These are phyloP conservation scores for Phytophthora pseudosyringae DNA, from an alignment of 352 stramenopile genomes.

Conservation along the genomic window DNA sequence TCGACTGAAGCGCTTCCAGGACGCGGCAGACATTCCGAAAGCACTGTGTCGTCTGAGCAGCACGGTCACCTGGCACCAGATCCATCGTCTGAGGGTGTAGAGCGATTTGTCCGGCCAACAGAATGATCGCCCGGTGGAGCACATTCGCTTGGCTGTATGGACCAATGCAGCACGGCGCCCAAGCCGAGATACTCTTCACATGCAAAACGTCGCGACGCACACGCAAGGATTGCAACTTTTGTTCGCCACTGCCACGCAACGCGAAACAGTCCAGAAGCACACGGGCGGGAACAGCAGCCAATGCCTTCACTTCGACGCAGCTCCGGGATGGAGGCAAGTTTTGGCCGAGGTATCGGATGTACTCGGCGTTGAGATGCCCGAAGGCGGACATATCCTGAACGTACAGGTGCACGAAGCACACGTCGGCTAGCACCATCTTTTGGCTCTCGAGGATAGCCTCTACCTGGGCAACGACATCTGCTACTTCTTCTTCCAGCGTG, in stretches of 20 bases:
- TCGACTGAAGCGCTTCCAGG: conserved; percentile 80
- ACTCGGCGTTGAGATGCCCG: conserved; percentile 93
- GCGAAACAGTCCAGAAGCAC: conserved; percentile 94
- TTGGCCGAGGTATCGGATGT: conserved; percentile 92
- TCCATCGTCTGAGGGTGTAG: conserved; percentile 96
- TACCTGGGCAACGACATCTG: conserved; percentile 56
- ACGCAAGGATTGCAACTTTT: conserved; percentile 66
- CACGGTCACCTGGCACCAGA: conserved; percentile 62
- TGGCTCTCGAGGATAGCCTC: conserved; percentile 45
- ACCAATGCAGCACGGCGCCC: conserved; percentile 98
- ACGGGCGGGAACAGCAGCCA: conserved; percentile 47
- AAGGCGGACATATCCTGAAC: conserved; percentile 96
- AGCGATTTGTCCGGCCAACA: conserved; percentile 97
- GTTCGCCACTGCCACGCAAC: conserved; percentile 69
- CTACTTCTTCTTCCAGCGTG: conserved; percentile 69
- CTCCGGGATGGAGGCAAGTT: conserved; percentile 83
- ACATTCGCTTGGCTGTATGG: conserved; percentile 99
- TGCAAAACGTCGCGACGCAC: conserved; percentile 92
- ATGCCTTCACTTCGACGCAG: conserved; percentile 86
- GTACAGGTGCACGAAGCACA: conserved; percentile 97
- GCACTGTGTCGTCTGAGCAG: conserved; percentile 57
- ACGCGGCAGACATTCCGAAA: conserved; percentile 71
- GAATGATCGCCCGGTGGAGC: conserved; percentile 90
- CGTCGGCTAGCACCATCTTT: conserved; percentile 83
- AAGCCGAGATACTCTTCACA: conserved; percentile 96